Base-by-base conservation (phyloP, 2,329 filamentous ascomycete species). In the Penicillium vulpinum region DNA sequence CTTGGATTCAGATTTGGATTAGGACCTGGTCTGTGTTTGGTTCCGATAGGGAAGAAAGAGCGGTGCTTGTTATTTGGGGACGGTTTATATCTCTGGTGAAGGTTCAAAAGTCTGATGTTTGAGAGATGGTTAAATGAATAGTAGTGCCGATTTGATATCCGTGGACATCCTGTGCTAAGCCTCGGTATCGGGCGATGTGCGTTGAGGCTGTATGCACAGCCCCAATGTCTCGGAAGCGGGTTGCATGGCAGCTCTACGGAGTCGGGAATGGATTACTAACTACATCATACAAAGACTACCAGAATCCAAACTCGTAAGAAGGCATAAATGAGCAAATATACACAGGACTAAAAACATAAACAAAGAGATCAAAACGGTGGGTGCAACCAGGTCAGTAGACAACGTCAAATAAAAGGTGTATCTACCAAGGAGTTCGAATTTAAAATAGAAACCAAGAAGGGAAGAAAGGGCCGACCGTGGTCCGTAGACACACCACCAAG, bases 381-480 rank as follows among this genome's bases (percentile, higher is more conserved):
- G 64, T 60, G 61, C 59, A 64, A 62, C 60, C 59, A 62, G 59
- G 58, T 67, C 59, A 67, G 63, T 65, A 66, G 64, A 70, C 61
- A 66, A 65, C 63, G 57, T 69, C 56, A 60, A 65, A 66, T 68
- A 67, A 67, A 68, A 64, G 57, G 46, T 62, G 62, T 66, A 67
- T 68, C 66, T 67, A 68, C 66, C 63, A 66, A 56, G 61, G 61
- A 62, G 60, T 63, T n/a, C 56, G 60, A 63, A 58, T 59, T 59
- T 61, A 62, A 64, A 68, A 64, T 59, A 67, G 58, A 63, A 63
- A 49, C 52, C 53, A 60, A 60, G 49, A 61, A 59, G 54, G 36
- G 56, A 63, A 55, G 45, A 50, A 53, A 49, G 40, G 50, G 49
- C 56, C 54, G 26, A 47, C 16, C 49, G 41, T 5, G 41, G 57